These are phyloP conservation scores for Pseudocercospora eumusae DNA, from an alignment of 2,329 filamentous ascomycete species.

Conservation along the genomic window DNA sequence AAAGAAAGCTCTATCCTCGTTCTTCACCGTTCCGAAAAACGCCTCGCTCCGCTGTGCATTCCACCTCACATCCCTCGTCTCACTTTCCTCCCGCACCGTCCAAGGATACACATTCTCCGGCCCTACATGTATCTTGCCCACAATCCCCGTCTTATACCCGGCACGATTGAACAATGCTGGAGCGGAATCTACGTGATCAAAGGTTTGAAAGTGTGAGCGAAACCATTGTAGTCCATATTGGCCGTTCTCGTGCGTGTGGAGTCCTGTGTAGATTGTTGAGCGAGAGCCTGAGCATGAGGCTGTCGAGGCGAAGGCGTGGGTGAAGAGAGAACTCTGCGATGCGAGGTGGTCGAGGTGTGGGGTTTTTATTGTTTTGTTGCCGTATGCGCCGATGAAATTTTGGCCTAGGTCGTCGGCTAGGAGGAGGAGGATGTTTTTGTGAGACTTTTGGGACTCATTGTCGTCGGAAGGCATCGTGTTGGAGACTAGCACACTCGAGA, in stretches of 20 bases:
- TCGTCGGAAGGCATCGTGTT: no score
- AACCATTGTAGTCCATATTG: conserved; percentile 49
- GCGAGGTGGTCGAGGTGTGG: conserved; percentile 49
- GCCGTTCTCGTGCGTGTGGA: conserved; percentile 54
- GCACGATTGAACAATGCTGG: conserved; percentile 44
- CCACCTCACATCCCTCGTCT: conserved; percentile 48
- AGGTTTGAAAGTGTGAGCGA: conserved; percentile 49
- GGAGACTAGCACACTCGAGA: no score
- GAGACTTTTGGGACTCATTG: neutral
- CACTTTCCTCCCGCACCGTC: conserved; percentile 46
- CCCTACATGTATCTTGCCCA: conserved; percentile 55
- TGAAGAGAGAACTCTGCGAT: conserved; percentile 42
- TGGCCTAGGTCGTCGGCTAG: conserved; percentile 50
- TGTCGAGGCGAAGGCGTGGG: conserved; percentile 48
- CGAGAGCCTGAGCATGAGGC: conserved; percentile 54
- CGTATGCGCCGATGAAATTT: conserved; percentile 43
- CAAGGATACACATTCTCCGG: conserved; percentile 47
- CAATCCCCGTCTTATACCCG: conserved; percentile 51
- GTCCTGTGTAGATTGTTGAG: conserved; percentile 52
- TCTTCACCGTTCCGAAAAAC: conserved; percentile 44
- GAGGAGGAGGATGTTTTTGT: conserved; percentile 41
- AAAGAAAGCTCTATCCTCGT: conserved; percentile 44
- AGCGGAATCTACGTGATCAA: conserved; percentile 47
- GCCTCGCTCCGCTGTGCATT: conserved; percentile 43
- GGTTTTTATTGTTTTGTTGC: conserved; percentile 36